Evolutionary conservation across 2,329 filamentous ascomycete species (phyloP).

Genomic region (Botrytis elliptica): DNA sequence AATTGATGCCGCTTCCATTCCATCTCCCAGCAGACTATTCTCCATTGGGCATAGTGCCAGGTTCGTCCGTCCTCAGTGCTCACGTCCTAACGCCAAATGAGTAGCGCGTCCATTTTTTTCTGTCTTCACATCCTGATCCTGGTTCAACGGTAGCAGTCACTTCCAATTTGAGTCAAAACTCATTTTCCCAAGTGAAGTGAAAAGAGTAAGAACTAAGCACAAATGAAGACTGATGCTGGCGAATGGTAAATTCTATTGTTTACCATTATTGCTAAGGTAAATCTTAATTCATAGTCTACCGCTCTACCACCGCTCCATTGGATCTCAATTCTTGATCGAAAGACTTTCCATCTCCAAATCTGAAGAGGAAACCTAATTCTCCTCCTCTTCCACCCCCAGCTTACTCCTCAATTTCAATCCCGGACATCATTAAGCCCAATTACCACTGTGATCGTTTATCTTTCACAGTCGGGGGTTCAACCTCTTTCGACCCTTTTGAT

Average conservation of each 20-base stretch:
- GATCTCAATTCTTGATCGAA: neutral
- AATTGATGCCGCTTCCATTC: neutral
- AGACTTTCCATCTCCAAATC: neutral
- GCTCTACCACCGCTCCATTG: neutral
- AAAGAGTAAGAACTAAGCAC: constrained; percentile 6
- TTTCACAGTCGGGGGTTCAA: constrained; percentile 1
- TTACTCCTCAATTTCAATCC: constrained; percentile 13
- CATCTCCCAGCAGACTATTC: neutral
- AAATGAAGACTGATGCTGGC: neutral
- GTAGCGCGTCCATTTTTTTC: neutral
- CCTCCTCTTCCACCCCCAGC: neutral
- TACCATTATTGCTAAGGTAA: constrained; percentile 6
- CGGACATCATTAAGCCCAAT: neutral
- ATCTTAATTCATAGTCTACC: neutral
- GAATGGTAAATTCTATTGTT: constrained; percentile 3
- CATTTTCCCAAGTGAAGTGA: neutral
- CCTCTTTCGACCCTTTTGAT: constrained; percentile 8
- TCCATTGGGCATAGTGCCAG: neutral
- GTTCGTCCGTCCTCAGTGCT: neutral
- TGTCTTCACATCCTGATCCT: neutral
- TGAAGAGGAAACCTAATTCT: neutral
- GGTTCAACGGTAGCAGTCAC: neutral
- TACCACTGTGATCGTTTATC: neutral
- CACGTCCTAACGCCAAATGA: neutral
- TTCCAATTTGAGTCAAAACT: constrained; percentile 1